Evolutionary conservation across 768 basidiomycete genomes (phyloP).

Genomic region (Trametes villosa): DNA sequence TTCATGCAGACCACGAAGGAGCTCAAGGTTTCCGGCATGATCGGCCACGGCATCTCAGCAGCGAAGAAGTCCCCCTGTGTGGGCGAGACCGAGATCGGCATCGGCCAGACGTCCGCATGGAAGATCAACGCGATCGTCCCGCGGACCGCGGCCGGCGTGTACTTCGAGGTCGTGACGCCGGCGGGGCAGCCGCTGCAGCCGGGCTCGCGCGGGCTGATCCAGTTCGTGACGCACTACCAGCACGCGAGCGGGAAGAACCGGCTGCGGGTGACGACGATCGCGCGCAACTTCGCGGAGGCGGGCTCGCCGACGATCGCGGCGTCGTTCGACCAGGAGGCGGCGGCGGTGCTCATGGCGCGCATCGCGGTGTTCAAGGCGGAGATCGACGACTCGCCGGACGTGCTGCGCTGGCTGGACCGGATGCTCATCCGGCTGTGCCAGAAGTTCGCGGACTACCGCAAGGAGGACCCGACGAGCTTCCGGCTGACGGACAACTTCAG

Average conservation of each 20-base stretch:
- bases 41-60: slow-evolving; percentile 96
- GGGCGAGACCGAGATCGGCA: slow-evolving; percentile 98
- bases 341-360: slow-evolving; percentile 96
- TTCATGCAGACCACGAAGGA: slow-evolving; percentile 89
- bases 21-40: slow-evolving; percentile 96
- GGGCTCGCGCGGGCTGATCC: slow-evolving; percentile 91
- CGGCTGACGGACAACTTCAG: slow-evolving; percentile 93
- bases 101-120: slow-evolving; percentile 98
- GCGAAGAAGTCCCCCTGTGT: slow-evolving; percentile 97
- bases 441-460: slow-evolving; percentile 98
- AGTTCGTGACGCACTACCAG: slow-evolving; percentile 98
- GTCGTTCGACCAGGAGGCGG: slow-evolving; percentile 97
- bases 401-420: slow-evolving; percentile 94
- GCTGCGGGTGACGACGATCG: slow-evolving; percentile 96
- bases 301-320: slow-evolving; percentile 93
- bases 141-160: slow-evolving; percentile 86
- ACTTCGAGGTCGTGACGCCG: slow-evolving; percentile 98
- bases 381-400: slow-evolving; percentile 97
- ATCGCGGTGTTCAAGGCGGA: slow-evolving; percentile 99
- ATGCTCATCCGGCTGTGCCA: slow-evolving; percentile 99
- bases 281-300: slow-evolving; percentile 96
- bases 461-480: slow-evolving; percentile 96
- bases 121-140: slow-evolving; percentile 92
- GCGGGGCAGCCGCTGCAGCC: slow-evolving; percentile 91
- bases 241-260: slow-evolving; percentile 95